Evolutionary conservation across 768 basidiomycete species (phyloP), one percentile per base, ranked within the genome.

Genomic region (Russula olivacea): DNA sequence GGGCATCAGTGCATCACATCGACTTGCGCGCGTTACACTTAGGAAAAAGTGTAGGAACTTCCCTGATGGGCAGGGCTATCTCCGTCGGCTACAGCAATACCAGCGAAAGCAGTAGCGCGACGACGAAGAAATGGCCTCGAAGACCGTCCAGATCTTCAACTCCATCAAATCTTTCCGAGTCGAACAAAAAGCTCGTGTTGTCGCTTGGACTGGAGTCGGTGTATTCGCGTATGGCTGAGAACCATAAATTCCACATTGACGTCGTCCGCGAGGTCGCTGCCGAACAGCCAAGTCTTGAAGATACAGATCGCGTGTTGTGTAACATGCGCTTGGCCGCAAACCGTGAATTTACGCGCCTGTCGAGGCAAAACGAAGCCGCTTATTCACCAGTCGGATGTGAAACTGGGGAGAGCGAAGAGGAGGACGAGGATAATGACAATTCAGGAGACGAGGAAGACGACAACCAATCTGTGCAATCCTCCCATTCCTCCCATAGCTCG

Each of bases 181-280:
- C 62, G 17, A 60, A 66, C 19, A 66, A 47, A 54, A 63, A 67
- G n/a, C 67, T 69, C 47, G 65, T 71, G 17, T 40, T 68, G 54
- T 61, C 59, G 36, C 58, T 74, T 7, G 78, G 77, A 2, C 68
- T 77, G 15, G 67, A 69, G 8, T 61, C 69, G 49, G 67, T 74
- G 17, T 63, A 83, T 2, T 67, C 71, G 11, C 70, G 69, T 60
- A 80, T 85, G 72, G 75, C 79, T 0, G 67, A 72, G 21, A 79
- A 80, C 36, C 79, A 82, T 47, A 78, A 78, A 17, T 79, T 80
- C 61, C 71, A 69, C 14, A 68, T 76, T 49, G 72, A 74, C 3
- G 75, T 80, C 6, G 80, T 81, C 21, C 71, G 74, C 55, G 70
- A 70, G 15, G 72, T 81, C 32, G 81, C 76, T 64, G 40, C 68